Base-by-base conservation (phyloP, 768 basidiomycete species). In the Neoboletus brunneissimus region DNA sequence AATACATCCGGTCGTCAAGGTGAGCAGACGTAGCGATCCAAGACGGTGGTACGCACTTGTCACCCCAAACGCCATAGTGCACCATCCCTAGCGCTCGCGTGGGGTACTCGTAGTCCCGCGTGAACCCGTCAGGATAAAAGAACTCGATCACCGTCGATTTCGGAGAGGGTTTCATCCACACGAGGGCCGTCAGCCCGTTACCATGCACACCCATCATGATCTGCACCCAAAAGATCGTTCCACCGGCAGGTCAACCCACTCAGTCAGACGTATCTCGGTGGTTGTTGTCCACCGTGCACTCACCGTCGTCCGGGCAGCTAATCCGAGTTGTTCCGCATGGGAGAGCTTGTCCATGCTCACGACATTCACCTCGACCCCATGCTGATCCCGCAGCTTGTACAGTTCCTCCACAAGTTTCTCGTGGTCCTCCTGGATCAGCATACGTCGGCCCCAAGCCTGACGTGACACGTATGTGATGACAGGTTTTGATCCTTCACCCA, bases 131-230 rank as follows among this genome's bases (percentile, higher is more conserved):
- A 0, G 88, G 88, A 70, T 79, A 91, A 72, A 94, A 94, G 73
- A 97, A 94, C 66, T 97, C 94, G 67, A 96, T 91, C 32, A 97
- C 92, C 0, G 94, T 93, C 32, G 91, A 81, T 18, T 87, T 79
- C 5, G 86, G 85, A 3, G 82, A 83, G 2, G 91, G 89, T 23
- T 89, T 87, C 94, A 96, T 97, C 94, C 93, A 97, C 6, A 97
- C 68, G 0, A 95, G 79, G 29, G 91, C 81, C 0, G 93, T 95
- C 37, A 97, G 71, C 34, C 91, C 94, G 66, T 97, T 96, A 11
- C 94, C 94, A 64, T 96, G 94, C 16, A 96, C 88, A 55, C 94
- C 94, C 81, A 95, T 88, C 86, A 96, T 81, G 64, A 96, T 91
- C 94, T 96, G 58, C 5, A 23, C 12, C 27, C 20, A 4, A 15